A percentile compares a stretch with the other conserved stretches of the same genome.
Evolutionary conservation across 129 eudicot species (phyloP).

Genomic region (Logfia minima): DNA sequence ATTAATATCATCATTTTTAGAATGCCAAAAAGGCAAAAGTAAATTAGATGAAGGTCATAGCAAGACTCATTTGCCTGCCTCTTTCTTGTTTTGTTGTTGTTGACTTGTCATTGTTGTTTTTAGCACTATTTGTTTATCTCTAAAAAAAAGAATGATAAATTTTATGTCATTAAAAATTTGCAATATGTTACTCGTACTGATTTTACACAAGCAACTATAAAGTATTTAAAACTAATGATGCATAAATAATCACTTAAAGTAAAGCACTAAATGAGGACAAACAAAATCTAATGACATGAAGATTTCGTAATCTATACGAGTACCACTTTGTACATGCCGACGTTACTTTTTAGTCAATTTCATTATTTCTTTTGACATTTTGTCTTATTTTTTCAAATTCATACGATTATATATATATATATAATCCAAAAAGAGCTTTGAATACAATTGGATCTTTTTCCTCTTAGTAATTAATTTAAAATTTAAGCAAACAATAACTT

Average conservation of each 20-base stretch:
- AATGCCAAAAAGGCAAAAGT: neutral
- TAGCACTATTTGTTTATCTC: no score
- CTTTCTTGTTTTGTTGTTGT: neutral
- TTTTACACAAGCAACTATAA: no score
- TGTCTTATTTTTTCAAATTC: conserved; percentile 1
- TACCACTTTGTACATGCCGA: conserved; percentile 40
- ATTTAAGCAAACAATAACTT: no score
- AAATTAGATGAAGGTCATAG: neutral
- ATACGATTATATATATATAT: neutral
- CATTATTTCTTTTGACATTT: conserved; percentile 32
- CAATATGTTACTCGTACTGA: no score
- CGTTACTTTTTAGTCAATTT: conserved; percentile 28
- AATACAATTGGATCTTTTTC: no score
- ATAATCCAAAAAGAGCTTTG: no score
- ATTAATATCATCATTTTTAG: no score
- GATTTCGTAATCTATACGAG: neutral
- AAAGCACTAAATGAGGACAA: neutral
- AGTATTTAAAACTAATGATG: no score
- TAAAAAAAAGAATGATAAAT: no score
- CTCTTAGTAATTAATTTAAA: no score
- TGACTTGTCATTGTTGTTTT: neutral
- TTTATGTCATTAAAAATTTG: no score
- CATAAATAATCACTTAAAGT: no score
- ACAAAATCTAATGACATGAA: conserved; percentile 22
- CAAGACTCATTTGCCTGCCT: neutral